phyloP scores from a whole-genome alignment of 148 eudicot species.

The Vaccinium vitisidaea region DNA sequence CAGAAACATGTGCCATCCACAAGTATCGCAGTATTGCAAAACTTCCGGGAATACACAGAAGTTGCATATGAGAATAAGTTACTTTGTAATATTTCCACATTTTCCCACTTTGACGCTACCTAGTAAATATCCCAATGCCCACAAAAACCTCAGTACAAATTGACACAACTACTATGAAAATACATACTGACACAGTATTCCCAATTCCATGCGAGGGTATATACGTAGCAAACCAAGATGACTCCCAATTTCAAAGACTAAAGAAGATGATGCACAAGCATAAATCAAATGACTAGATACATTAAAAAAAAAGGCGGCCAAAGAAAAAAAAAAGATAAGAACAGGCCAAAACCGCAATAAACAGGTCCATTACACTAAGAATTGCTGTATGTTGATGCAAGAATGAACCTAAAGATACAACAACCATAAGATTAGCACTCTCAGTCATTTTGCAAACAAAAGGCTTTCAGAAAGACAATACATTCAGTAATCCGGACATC shows the following conservation, averaged over 20 bases:
- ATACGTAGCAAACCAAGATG: background rate
- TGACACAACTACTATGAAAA: background rate
- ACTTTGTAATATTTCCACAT: background rate
- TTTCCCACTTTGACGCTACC: background rate
- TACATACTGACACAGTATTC: background rate
- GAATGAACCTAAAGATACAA: background rate
- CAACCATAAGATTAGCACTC: background rate
- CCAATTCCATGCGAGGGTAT: background rate
- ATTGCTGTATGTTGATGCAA: background rate
- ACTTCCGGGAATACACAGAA: background rate
- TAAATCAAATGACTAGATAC: background rate
- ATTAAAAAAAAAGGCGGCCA: background rate
- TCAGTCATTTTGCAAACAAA: background rate
- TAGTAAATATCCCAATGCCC: background rate
- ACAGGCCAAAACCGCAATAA: background rate
- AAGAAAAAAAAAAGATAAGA: no score
- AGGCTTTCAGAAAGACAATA: constrained; percentile 26
- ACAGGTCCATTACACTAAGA: background rate
- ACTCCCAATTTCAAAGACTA: background rate
- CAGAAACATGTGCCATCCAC: background rate
- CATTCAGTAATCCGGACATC: constrained; percentile 67
- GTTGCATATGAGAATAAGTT: background rate
- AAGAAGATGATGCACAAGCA: background rate
- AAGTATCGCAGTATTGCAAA: constrained; percentile 1
- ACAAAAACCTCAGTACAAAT: background rate